Conservation (phyloP, 306 rosid species). For the Gastrolobium villosum region DNA sequence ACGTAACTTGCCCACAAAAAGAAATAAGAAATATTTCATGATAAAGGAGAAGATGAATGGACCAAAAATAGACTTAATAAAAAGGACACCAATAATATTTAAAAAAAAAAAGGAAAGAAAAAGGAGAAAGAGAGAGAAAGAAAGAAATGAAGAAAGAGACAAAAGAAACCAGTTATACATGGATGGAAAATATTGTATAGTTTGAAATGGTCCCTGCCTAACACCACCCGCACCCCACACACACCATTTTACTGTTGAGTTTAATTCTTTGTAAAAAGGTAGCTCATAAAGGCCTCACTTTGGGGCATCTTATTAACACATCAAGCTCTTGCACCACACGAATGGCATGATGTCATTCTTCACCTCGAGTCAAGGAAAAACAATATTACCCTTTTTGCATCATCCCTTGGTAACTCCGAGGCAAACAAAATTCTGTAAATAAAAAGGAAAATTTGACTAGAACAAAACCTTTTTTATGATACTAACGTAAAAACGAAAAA, state of each 20-base stretch:
- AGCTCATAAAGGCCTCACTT: constrained; percentile 17
- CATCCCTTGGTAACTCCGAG: constrained; percentile 44
- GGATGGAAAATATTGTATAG: constrained; percentile 32
- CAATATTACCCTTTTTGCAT: constrained; percentile 46
- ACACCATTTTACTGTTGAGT: constrained; percentile 32
- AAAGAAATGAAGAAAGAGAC: constrained; percentile 35
- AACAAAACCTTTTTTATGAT: background rate
- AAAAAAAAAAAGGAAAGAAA: background rate
- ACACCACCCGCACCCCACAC: no score
- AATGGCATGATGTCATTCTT: constrained; percentile 62
- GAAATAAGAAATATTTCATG: constrained; percentile 12
- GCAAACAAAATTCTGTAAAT: constrained; percentile 31
- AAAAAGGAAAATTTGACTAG: background rate
- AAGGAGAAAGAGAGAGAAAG: constrained; percentile 16
- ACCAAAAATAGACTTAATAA: constrained; percentile 33
- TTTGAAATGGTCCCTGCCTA: constrained; percentile 46
- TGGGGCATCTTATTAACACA: constrained; percentile 33
- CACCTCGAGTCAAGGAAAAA: constrained; percentile 41
- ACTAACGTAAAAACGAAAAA: no score
- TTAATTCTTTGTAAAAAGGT: constrained; percentile 39
- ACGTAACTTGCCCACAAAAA: background rate
- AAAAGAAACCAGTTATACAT: constrained; percentile 34
- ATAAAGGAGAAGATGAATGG: constrained; percentile 41
- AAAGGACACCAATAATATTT: constrained; percentile 29
- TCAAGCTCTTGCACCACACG: constrained; percentile 52